Conservation (phyloP, 768 basidiomycete genomes). For the Suillus subluteus region DNA sequence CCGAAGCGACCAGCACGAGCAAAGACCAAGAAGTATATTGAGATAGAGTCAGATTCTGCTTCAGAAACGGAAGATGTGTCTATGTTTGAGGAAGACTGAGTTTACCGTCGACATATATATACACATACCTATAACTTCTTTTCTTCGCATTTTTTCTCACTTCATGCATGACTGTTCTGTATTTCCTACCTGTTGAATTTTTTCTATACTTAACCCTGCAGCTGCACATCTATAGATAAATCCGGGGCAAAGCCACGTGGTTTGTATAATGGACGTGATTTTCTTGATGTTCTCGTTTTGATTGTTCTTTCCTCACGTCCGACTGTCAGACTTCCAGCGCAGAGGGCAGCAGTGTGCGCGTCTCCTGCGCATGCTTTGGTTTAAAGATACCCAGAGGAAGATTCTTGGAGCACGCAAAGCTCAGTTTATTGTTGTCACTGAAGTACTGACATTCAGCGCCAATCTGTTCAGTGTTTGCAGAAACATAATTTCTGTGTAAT, state of each 20-base stretch:
- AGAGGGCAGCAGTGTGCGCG: conserved; percentile 8
- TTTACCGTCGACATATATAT: conserved; percentile 7
- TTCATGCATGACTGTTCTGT: background rate
- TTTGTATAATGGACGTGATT: conserved; percentile 5
- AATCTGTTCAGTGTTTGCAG: conserved; percentile 5
- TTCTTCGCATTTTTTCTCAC: background rate
- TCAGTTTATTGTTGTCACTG: conserved; percentile 8
- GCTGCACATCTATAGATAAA: background rate
- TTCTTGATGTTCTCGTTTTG: conserved; percentile 4
- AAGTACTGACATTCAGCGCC: conserved; percentile 1
- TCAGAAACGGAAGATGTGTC: conserved; percentile 49
- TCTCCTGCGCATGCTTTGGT: conserved; percentile 6
- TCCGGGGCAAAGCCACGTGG: conserved; percentile 8
- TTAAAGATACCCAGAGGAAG: conserved; percentile 6
- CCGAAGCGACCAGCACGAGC: conserved; percentile 54
- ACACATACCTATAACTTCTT: conserved; percentile 1
- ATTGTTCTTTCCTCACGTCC: conserved; percentile 6
- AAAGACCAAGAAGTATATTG: conserved; percentile 64
- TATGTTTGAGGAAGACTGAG: conserved; percentile 50
- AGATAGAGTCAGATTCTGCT: conserved; percentile 55
- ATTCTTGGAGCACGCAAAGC: conserved; percentile 7
- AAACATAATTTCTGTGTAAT: conserved; percentile 22
- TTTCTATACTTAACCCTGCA: background rate
- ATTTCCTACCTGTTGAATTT: background rate
- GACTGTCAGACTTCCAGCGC: background rate